phyloP scores from a whole-genome alignment of 208 protist genomes.

The Leishmania lainsoni region DNA sequence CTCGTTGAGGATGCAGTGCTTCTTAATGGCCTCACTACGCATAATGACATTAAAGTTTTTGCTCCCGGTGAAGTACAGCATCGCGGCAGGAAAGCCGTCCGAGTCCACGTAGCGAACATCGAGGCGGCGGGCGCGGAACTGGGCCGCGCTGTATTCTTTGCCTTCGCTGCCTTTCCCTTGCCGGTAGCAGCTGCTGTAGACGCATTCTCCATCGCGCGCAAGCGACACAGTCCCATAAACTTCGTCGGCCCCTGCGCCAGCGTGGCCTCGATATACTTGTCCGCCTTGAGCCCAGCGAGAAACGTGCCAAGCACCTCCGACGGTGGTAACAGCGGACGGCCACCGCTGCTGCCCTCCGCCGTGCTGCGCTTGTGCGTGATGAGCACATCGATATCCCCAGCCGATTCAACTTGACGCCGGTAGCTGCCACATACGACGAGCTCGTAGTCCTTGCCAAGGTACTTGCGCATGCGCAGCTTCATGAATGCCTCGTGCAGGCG shows the following conservation, averaged over 20 bases:
- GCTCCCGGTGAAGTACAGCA: slow-evolving; percentile 95
- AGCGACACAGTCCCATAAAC: slow-evolving; percentile 89
- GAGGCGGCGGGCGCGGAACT: slow-evolving; percentile 70
- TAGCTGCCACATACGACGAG: slow-evolving; percentile 86
- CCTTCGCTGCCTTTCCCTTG: slow-evolving; percentile 18
- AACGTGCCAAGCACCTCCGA: slow-evolving; percentile 63
- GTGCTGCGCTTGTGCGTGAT: slow-evolving; percentile 57
- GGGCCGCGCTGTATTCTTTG: slow-evolving; percentile 19
- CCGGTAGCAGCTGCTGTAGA: background rate
- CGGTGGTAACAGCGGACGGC: slow-evolving; percentile 11
- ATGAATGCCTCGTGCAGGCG: slow-evolving; percentile 81
- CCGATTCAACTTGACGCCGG: slow-evolving; percentile 55
- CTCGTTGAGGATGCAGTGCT: slow-evolving; percentile 83
- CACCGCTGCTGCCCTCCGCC: background rate
- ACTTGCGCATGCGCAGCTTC: slow-evolving; percentile 72
- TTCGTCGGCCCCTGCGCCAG: slow-evolving; percentile 84
- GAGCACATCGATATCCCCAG: slow-evolving; percentile 89
- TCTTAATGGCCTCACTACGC: slow-evolving; percentile 85
- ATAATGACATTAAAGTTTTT: slow-evolving; percentile 93
- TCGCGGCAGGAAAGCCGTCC: slow-evolving; percentile 75
- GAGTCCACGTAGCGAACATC: slow-evolving; percentile 89
- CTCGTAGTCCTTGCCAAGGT: slow-evolving; percentile 71
- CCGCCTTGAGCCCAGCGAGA: slow-evolving; percentile 56
- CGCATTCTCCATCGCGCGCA: slow-evolving; percentile 32
- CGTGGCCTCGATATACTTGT: slow-evolving; percentile 81